Percentiles rank a stretch among this genome's conserved stretches.
phyloP scores from a whole-genome alignment of 805 yeast species.

The Kuraishia piskuri region DNA sequence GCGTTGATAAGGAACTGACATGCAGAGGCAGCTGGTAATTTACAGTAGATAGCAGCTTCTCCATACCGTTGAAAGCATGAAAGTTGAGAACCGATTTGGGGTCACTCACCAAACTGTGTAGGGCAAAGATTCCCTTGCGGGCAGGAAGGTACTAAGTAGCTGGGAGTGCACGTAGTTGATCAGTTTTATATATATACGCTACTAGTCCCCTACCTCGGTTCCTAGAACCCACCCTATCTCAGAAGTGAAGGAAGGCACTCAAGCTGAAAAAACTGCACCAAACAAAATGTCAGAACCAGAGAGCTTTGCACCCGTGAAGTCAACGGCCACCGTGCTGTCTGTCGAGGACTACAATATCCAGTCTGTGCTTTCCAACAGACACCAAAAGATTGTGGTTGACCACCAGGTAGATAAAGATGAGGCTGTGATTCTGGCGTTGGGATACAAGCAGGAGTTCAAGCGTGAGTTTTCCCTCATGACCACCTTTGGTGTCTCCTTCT shows the following conservation, averaged over 20 bases:
- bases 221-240: too few relatives aligned
- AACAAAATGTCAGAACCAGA: not conserved
- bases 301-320: slow-evolving; percentile 10
- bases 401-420: slow-evolving; percentile 41
- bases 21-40: not conserved
- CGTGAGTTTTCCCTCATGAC: slow-evolving; percentile 52
- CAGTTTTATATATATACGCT: too few relatives aligned
- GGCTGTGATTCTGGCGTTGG: slow-evolving; percentile 47
- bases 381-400: slow-evolving; percentile 26
- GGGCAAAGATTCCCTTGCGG: not conserved
- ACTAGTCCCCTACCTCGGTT: too few relatives aligned
- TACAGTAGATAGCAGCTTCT: not conserved
- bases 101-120: not conserved
- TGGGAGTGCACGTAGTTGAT: not conserved
- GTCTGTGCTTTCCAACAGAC: slow-evolving; percentile 16
- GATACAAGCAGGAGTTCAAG: slow-evolving; percentile 57
- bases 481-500: slow-evolving; percentile 55
- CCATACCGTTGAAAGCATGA: not conserved
- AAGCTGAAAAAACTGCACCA: not conserved
- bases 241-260: too few relatives aligned
- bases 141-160: not conserved
- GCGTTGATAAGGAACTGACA: not conserved
- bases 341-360: slow-evolving; percentile 18
- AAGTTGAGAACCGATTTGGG: not conserved
- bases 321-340: slow-evolving; percentile 19